Percentiles rank a stretch among this genome's conserved stretches.
These are phyloP conservation scores for Silene uniflora DNA, from an alignment of 148 eudicot genomes.

Conservation along the genomic window DNA sequence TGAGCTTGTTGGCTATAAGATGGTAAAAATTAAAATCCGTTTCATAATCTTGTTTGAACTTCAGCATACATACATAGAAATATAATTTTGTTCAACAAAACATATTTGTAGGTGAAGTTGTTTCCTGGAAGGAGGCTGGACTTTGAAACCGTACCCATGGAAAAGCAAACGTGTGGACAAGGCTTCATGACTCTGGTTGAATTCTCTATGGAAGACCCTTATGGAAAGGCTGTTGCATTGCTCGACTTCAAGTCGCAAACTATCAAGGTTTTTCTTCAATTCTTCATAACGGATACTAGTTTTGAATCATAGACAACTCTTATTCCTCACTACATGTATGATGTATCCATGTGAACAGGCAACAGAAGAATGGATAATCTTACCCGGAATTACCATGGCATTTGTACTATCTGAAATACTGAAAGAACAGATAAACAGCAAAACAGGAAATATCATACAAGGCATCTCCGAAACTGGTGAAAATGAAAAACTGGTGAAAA, in stretches of 20 bases:
- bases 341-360: not conserved
- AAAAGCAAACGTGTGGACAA: not conserved
- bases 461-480: not conserved
- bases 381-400: slow-evolving; percentile 4
- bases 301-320: not conserved
- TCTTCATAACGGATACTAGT: not conserved
- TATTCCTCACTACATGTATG: not conserved
- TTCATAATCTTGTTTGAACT: not conserved
- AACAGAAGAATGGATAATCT: slow-evolving; percentile 9
- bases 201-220: slow-evolving; percentile 3
- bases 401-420: not conserved
- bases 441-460: not conserved
- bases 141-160: slow-evolving; percentile 1
- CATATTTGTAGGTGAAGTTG: slow-evolving; percentile 12
- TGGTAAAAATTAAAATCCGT: too few relatives aligned
- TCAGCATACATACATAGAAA: not conserved
- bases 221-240: slow-evolving; percentile 13
- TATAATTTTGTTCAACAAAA: not conserved
- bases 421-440: not conserved
- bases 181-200: slow-evolving; percentile 8
- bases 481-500: not conserved
- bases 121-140: slow-evolving; percentile 12
- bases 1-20: too few relatives aligned
- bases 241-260: not conserved
- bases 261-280: not conserved